Evolutionary conservation across 2,329 filamentous ascomycete species (phyloP).

Genomic region (Penicillium sp.): DNA sequence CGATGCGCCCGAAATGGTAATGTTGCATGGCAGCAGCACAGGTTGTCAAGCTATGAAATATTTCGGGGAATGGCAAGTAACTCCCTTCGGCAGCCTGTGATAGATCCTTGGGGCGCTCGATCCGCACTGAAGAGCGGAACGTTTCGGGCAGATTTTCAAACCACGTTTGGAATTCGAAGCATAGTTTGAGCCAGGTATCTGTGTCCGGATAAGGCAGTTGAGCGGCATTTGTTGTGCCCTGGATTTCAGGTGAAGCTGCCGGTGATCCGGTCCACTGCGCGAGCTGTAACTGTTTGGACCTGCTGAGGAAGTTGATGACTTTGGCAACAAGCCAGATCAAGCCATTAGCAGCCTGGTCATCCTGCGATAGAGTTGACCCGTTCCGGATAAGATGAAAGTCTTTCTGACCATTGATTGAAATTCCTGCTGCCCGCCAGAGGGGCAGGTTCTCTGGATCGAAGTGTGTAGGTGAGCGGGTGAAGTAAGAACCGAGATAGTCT

Average conservation of each 20-base stretch:
- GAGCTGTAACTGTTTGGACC: slow-evolving; percentile 45
- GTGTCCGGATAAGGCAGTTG: slow-evolving; percentile 40
- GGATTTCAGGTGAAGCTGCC: slow-evolving; percentile 30
- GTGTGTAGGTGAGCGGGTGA: slow-evolving; percentile 50
- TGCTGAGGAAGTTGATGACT: slow-evolving; percentile 54
- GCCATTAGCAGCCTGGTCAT: slow-evolving; percentile 54
- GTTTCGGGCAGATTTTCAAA: slow-evolving; percentile 49
- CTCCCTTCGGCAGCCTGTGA: slow-evolving; percentile 27
- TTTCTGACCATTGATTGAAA: slow-evolving; percentile 46
- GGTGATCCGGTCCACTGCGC: slow-evolving; percentile 28
- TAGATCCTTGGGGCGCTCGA: slow-evolving; percentile 33
- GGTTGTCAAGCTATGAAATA: slow-evolving; percentile 54
- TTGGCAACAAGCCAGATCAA: slow-evolving; percentile 56
- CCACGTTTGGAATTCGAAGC: slow-evolving; percentile 50
- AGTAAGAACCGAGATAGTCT: slow-evolving; percentile 54
- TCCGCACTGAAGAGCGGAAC: slow-evolving; percentile 48
- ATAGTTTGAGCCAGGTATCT: slow-evolving; percentile 47
- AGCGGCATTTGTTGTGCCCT: background rate
- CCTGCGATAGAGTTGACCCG: slow-evolving; percentile 39
- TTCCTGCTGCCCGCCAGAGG: slow-evolving; percentile 54
- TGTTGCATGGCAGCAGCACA: slow-evolving; percentile 57
- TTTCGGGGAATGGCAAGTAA: slow-evolving; percentile 42
- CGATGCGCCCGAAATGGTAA: slow-evolving; percentile 57
- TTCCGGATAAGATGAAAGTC: slow-evolving; percentile 31
- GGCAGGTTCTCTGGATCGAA: slow-evolving; percentile 50